Evolutionary conservation across 805 yeast genomes (phyloP).

Genomic region (Candida mattraensis): DNA sequence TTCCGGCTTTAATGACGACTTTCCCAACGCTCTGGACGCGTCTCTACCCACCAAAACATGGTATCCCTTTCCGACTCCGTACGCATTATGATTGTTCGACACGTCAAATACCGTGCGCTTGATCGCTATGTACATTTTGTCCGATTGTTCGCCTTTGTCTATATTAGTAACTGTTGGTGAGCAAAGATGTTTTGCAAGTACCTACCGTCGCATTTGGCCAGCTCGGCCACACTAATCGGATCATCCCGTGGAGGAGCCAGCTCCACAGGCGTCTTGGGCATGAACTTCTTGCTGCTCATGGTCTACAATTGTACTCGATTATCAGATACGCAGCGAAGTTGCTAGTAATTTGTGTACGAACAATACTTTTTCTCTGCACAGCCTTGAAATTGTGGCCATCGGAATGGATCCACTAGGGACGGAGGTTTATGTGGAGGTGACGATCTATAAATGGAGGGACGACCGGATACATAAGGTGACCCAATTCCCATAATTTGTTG

Average conservation of each 20-base stretch:
- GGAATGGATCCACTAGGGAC: no score
- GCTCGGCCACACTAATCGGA: slow-evolving; percentile 41
- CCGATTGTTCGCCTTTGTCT: slow-evolving; percentile 37
- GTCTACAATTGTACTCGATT: no score
- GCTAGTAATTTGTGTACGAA: no score
- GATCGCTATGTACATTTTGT: slow-evolving; percentile 67
- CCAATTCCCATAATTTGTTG: no score
- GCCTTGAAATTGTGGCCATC: no score
- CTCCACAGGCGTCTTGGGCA: slow-evolving; percentile 54
- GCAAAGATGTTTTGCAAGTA: neutral
- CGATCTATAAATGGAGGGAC: no score
- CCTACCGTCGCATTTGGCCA: slow-evolving; percentile 40
- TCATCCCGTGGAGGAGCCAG: slow-evolving; percentile 52
- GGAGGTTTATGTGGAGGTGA: no score
- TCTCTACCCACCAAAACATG: slow-evolving; percentile 74
- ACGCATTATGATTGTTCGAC: slow-evolving; percentile 58
- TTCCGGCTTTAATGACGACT: slow-evolving; percentile 56
- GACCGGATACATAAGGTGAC: no score
- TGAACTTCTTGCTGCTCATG: slow-evolving; percentile 43
- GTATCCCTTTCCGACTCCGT: slow-evolving; percentile 78
- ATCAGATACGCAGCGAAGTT: no score
- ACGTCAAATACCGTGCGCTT: slow-evolving; percentile 82
- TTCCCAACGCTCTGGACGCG: slow-evolving; percentile 73
- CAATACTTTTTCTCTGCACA: no score
- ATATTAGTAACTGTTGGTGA: slow-evolving; percentile 10